Conservation (phyloP, 2,329 filamentous ascomycete genomes). For the Volutella citrinella region DNA sequence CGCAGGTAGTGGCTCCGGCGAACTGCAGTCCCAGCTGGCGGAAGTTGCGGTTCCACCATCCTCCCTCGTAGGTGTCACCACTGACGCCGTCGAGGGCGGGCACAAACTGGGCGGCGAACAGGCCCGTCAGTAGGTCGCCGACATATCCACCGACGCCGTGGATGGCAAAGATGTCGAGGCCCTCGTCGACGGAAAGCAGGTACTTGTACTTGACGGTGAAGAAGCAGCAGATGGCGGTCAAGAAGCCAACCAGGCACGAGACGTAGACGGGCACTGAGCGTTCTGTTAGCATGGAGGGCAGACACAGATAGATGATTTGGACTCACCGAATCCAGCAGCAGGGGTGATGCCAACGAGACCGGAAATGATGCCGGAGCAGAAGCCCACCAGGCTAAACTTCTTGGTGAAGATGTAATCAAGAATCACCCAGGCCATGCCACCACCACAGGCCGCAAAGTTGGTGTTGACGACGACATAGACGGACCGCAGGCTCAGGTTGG, state of each 20-base stretch:
- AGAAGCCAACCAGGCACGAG: slow-evolving; percentile 47
- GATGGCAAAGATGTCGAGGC: slow-evolving; percentile 58
- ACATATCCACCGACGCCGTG: slow-evolving; percentile 59
- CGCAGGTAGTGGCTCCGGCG: slow-evolving; percentile 53
- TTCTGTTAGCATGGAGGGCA: too few species aligned
- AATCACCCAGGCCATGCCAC: slow-evolving; percentile 50
- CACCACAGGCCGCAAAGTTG: slow-evolving; percentile 54
- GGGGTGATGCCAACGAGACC: slow-evolving; percentile 59
- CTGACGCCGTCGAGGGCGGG: slow-evolving; percentile 50
- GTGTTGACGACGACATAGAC: slow-evolving; percentile 58
- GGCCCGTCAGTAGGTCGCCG: slow-evolving; percentile 54
- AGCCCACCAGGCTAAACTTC: slow-evolving; percentile 22
- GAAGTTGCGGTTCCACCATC: slow-evolving; percentile 50
- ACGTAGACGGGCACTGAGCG: slow-evolving; percentile 45
- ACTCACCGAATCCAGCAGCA: slow-evolving; percentile 46
- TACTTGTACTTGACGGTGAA: slow-evolving; percentile 48
- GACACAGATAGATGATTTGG: neutral
- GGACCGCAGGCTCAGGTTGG: slow-evolving; percentile 49
- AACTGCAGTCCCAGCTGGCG: slow-evolving; percentile 56
- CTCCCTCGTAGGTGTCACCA: slow-evolving; percentile 40
- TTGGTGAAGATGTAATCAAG: slow-evolving; percentile 48
- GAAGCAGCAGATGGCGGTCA: slow-evolving; percentile 47
- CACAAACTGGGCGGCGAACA: slow-evolving; percentile 51
- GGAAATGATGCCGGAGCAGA: slow-evolving; percentile 50
- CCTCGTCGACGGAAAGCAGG: slow-evolving; percentile 53